Conservation (phyloP, 345 rosid species). For the Murraya paniculata region DNA sequence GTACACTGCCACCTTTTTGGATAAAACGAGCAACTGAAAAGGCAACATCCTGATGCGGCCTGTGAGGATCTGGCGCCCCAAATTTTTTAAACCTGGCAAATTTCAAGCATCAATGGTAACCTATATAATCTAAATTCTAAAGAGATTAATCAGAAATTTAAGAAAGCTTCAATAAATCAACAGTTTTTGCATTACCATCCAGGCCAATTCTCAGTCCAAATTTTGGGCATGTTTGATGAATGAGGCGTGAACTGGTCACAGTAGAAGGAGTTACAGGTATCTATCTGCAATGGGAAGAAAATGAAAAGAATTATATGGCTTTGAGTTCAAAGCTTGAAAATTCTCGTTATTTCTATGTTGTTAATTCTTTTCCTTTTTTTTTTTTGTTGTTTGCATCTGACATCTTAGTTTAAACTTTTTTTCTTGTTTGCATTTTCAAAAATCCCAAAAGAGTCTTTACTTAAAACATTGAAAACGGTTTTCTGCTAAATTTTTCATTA, state of each 20-base stretch:
- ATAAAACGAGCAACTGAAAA: conserved; percentile 87
- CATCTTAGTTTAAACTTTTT: too few species aligned
- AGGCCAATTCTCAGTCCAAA: conserved; percentile 99
- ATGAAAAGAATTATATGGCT: neutral
- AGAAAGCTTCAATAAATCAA: neutral
- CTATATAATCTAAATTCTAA: neutral
- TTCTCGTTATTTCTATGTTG: too few species aligned
- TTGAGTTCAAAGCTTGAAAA: neutral
- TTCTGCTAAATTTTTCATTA: too few species aligned
- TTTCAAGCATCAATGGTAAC: neutral
- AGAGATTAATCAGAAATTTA: conserved; percentile 3
- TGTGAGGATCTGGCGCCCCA: conserved; percentile 84
- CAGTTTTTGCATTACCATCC: conserved; percentile 60
- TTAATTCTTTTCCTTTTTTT: too few species aligned
- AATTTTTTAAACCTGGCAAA: conserved; percentile 79
- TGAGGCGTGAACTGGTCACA: conserved; percentile 80
- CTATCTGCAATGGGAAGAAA: conserved; percentile 56
- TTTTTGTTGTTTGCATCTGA: too few species aligned
- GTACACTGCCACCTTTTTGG: conserved; percentile 86
- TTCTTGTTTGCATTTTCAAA: too few species aligned
- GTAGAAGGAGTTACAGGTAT: conserved; percentile 81
- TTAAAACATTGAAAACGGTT: too few species aligned
- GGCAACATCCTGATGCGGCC: conserved; percentile 89
- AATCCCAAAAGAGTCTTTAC: too few species aligned
- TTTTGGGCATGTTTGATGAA: conserved; percentile 80